Conservation (phyloP, 2,329 filamentous ascomycete genomes). For the Clarireedia hainanense region DNA sequence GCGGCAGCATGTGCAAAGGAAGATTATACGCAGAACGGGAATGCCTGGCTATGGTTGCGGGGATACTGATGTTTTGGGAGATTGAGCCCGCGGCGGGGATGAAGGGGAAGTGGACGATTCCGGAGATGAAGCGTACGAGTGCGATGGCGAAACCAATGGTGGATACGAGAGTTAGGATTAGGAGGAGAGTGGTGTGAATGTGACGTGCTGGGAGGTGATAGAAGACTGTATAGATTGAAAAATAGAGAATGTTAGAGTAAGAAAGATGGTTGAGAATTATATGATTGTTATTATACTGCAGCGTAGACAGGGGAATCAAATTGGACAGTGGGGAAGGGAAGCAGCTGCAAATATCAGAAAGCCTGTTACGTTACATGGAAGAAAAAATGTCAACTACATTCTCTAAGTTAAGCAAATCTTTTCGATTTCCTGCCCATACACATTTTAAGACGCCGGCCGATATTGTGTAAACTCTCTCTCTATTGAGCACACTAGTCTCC, state of each 20-base stretch:
- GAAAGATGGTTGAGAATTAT: background rate
- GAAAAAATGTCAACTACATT: no score
- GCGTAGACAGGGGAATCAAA: no score
- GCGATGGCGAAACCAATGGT: slow-evolving; percentile 42
- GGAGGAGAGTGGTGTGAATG: slow-evolving; percentile 26
- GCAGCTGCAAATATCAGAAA: no score
- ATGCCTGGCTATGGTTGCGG: slow-evolving; percentile 42
- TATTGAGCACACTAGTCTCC: no score
- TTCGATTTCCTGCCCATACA: no score
- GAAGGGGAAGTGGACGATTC: slow-evolving; percentile 39
- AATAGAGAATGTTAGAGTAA: background rate
- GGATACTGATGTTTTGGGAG: slow-evolving; percentile 48
- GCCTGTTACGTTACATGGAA: no score
- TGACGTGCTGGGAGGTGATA: no score
- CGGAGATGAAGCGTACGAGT: slow-evolving; percentile 39
- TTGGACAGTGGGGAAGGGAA: no score
- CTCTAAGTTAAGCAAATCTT: no score
- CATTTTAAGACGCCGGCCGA: no score
- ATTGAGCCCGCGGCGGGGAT: slow-evolving; percentile 36
- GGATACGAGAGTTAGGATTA: slow-evolving; percentile 48
- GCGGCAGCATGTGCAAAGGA: slow-evolving; percentile 41
- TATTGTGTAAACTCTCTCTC: no score
- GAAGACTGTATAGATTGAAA: background rate
- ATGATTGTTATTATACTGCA: background rate
- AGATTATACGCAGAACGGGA: slow-evolving; percentile 42